Base-by-base conservation (phyloP, 345 rosid species). In the Erysimum cheiranthoides region DNA sequence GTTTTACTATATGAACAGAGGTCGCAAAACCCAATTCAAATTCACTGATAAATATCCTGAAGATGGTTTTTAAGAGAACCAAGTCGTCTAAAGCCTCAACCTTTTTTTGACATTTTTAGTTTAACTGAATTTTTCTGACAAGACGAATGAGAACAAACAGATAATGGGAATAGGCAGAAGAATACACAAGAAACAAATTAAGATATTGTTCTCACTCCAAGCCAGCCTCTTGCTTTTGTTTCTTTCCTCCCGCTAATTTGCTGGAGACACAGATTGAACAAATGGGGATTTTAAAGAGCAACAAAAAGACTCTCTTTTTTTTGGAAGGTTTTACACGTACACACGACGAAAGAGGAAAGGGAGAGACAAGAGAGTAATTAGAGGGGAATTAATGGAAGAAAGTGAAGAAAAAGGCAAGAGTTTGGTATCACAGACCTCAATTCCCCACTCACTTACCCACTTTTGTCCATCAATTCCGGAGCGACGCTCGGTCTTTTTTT, bases 381-480 rank as follows among this genome's bases (percentile, higher is more conserved):
- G 66, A 64, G 69, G 38, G 60, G 71, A 38, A 27, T 45, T 31
- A 32, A 70, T 14, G n/a, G 66, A 8, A 50, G 45, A 76, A 76
- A 76, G 74, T 52, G 65, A 39, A 30, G 71, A 73, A 56, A 61
- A 52, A 40, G 5, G 65, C 18, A 17, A 4, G 36, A 13, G 70
- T 63, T 77, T 70, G 75, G 75, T 69, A 68, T 3, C 6, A 50
- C 25, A 77, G 56, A 36, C 61, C 79, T 74, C 52, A 27, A 51
- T 74, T 59, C 30, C 21, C 78, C 79, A 76, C 57, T 75, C 6
- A 59, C 61, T 67, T 32, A 4, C 47, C 53, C 76, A 77, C 76
- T 64, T 77, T 71, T 77, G 66, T 53, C 80, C 79, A 8, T 70
- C 75, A 70, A 25, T 70, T 35, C 75, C 80, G 80, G 75, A 77